phyloP scores from a whole-genome alignment of 1,284 basidiomycete genomes.

The Coniferiporia weirii region DNA sequence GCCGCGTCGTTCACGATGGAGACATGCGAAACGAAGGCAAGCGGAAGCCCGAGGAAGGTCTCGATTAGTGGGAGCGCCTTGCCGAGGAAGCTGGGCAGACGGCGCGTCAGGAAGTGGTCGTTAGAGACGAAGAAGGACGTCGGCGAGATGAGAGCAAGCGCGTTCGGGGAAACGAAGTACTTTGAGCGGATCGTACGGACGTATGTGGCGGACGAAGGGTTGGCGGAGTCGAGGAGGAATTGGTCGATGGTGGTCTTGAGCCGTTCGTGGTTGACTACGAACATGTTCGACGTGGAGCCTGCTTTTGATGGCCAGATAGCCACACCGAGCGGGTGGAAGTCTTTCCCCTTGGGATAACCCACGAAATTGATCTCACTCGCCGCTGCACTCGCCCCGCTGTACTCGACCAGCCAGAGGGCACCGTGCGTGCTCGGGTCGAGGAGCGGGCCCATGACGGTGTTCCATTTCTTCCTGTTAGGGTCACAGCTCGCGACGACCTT shows the following conservation, averaged over 20 bases:
- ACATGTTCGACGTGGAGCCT: conserved; percentile 47
- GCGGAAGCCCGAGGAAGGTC: conserved; percentile 48
- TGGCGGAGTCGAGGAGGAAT: conserved; percentile 45
- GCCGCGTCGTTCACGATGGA: conserved; percentile 29
- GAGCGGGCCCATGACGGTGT: conserved; percentile 63
- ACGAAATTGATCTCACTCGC: conserved; percentile 27
- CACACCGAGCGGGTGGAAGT: conserved; percentile 57
- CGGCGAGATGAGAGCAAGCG: conserved; percentile 54
- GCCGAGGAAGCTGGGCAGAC: conserved; percentile 47
- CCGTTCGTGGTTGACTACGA: conserved; percentile 61
- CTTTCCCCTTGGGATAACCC: conserved; percentile 40
- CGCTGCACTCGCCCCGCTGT: neutral
- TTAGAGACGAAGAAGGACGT: conserved; percentile 64
- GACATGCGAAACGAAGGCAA: conserved; percentile 55
- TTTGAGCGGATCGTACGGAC: conserved; percentile 53
- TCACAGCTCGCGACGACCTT: conserved; percentile 51
- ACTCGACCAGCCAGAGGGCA: conserved; percentile 34
- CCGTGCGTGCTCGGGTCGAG: conserved; percentile 45
- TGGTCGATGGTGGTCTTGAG: conserved; percentile 56
- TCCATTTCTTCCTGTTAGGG: conserved; percentile 49
- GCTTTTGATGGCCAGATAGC: conserved; percentile 43
- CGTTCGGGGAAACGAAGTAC: conserved; percentile 58
- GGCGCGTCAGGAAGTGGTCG: conserved; percentile 63
- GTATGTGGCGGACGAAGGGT: conserved; percentile 39
- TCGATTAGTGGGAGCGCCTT: conserved; percentile 48